Conservation (phyloP, 257 asterid genomes). For the Lithospermum erythrorhizon region DNA sequence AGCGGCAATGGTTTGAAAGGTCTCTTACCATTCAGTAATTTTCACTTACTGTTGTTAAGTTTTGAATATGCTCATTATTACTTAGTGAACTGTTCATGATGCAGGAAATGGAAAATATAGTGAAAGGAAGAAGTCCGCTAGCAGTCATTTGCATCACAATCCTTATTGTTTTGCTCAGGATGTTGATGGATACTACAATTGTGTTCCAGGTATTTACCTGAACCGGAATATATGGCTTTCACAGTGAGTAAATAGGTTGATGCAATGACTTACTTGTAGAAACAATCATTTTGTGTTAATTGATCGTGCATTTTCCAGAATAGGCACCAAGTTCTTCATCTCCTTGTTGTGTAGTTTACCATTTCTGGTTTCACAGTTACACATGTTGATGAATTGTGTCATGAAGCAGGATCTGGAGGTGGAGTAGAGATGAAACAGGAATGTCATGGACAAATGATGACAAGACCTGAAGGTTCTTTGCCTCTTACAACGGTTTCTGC, state of each 20-base stretch:
- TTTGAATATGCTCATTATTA: slow-evolving; percentile 10
- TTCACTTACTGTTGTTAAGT: slow-evolving; percentile 2
- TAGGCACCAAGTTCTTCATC: background rate
- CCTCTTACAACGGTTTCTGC: slow-evolving; percentile 72
- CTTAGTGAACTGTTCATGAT: slow-evolving; percentile 19
- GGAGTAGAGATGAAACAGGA: slow-evolving; percentile 46
- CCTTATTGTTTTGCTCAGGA: slow-evolving; percentile 38
- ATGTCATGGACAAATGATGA: slow-evolving; percentile 37
- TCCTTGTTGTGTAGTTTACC: background rate
- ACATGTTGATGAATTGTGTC: slow-evolving; percentile 1
- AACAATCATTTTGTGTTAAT: background rate
- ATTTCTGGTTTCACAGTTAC: background rate
- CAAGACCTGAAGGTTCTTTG: slow-evolving; percentile 46
- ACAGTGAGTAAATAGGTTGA: background rate
- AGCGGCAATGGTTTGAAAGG: slow-evolving; percentile 41
- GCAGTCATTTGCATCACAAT: slow-evolving; percentile 43
- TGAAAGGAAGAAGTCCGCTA: slow-evolving; percentile 36
- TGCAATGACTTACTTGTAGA: background rate
- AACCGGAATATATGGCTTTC: background rate
- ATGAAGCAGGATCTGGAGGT: slow-evolving; percentile 40
- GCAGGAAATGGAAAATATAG: slow-evolving; percentile 45
- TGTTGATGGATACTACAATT: slow-evolving; percentile 43
- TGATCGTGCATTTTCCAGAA: background rate
- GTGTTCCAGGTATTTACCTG: slow-evolving; percentile 31
- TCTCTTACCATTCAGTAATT: slow-evolving; percentile 11